These are phyloP conservation scores for Fusarium chuoi DNA, from an alignment of 2,329 filamentous ascomycete species.

Conservation along the genomic window DNA sequence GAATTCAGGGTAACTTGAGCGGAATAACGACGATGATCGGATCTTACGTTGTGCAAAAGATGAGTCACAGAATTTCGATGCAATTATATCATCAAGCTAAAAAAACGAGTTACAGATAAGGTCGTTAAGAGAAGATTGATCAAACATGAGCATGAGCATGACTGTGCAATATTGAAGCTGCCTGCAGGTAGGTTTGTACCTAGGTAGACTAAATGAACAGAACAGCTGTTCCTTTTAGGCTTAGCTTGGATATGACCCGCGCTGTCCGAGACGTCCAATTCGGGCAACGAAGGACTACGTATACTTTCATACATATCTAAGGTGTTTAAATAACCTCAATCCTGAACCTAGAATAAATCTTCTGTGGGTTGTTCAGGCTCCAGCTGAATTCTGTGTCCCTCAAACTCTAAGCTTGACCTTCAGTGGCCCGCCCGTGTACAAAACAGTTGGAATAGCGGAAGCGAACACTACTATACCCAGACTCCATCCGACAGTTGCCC, in stretches of 20 bases:
- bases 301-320: neutral
- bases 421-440: conserved; percentile 47
- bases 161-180: neutral
- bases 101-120: neutral
- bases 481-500: conserved; percentile 48
- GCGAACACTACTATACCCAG: conserved; percentile 44
- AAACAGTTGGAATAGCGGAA: conserved; percentile 42
- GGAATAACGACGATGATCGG: too few relatives aligned
- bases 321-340: neutral
- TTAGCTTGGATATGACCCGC: conserved; percentile 22
- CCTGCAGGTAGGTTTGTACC: neutral
- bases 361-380: neutral
- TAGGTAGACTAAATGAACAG: conserved; percentile 1
- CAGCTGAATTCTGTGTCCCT: neutral
- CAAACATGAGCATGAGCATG: neutral
- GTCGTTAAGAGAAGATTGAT: conserved; percentile 2
- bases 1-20: neutral
- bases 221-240: conserved; percentile 19
- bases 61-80: neutral
- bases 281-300: neutral
- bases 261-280: neutral
- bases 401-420: conserved; percentile 42
- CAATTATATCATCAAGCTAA: neutral
- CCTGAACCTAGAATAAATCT: neutral
- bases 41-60: neutral